phyloP scores from a whole-genome alignment of 2,329 filamentous ascomycete species.

The Phoma sp. region DNA sequence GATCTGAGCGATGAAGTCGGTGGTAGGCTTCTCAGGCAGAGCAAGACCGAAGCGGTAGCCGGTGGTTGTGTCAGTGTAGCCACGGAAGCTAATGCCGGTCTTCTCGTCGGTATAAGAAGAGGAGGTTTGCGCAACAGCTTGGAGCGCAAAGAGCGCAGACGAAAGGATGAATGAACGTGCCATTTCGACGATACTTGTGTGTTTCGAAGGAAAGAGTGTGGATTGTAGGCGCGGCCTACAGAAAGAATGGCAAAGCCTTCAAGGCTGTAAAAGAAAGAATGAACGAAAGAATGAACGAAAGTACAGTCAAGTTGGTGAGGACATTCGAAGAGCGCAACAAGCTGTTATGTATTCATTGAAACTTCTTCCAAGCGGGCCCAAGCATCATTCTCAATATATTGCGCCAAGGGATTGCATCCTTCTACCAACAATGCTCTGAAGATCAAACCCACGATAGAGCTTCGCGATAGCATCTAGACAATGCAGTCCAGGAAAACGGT shows the following conservation, averaged over 20 bases:
- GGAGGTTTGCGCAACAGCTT: constrained; percentile 34
- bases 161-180: constrained; percentile 36
- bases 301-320: constrained; percentile 19
- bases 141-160: constrained; percentile 33
- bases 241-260: constrained; percentile 38
- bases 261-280: constrained; percentile 36
- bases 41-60: constrained; percentile 59
- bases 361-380: constrained; percentile 21
- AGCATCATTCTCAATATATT: constrained; percentile 27
- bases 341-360: constrained; percentile 21
- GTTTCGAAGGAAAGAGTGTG: constrained; percentile 23
- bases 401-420: constrained; percentile 15
- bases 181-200: constrained; percentile 26
- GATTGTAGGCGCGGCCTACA: constrained; percentile 31
- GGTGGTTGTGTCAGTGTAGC: constrained; percentile 37
- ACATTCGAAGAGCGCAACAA: not conserved
- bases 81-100: constrained; percentile 44
- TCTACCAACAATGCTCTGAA: constrained; percentile 8
- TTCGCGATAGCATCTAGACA: constrained; percentile 15
- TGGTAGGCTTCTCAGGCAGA: constrained; percentile 55
- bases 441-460: constrained; percentile 20
- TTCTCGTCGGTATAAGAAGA: constrained; percentile 39
- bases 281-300: constrained; percentile 20
- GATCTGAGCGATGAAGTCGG: constrained; percentile 63
- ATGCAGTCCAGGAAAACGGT: constrained; percentile 23